Evolutionary conservation across 1,284 basidiomycete genomes (phyloP), one percentile per base, ranked within the genome.

Genomic region (Cryptococcus maquisensis): DNA sequence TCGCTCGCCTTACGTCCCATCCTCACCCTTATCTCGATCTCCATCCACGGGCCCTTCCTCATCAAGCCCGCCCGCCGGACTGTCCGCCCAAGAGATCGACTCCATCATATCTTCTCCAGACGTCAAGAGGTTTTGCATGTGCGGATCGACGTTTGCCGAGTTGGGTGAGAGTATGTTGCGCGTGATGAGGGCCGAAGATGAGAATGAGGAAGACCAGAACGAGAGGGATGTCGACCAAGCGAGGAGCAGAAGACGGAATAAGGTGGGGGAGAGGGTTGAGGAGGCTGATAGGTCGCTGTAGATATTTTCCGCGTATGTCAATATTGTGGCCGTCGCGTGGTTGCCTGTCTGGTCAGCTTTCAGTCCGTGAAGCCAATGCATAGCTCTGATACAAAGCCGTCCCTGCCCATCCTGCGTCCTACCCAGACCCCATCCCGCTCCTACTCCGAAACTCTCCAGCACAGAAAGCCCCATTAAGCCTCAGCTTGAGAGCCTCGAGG

Each of bases 101-200:
- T 55, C 59, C 9, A 60, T 65, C 40, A 38, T 59, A 36, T 52
- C 56, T 28, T 57, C 61, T 40, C 58, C 60, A 1, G 35, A 52
- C 5, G 47, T 49, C 10, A 56, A 64, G 35, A 50, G 48, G 21
- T 51, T 18, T 8, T 73, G 71, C 39, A 65, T 65, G 56, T 73
- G 71, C 51, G 66, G 66, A 6, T 46, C 45, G 10, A 60, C 62
- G 5, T 71, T 73, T 48, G 68, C 64, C 13, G 67, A 71, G 46
- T 55, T 72, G n/a, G 62, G 65, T 3, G 66, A 68, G 38, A 64
- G 62, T 13, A 64, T 66, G 28, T 59, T 73, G 61, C 43, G 53
- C 39, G 23, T 62, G 21, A 54, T 64, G 54, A 57, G 61, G 26
- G 37, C 32, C 13, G 53, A 49, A n/a, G 66, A 62, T 47, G 47